Evolutionary conservation across 441 rosid genomes (phyloP).

Genomic region (Populus hybrid): DNA sequence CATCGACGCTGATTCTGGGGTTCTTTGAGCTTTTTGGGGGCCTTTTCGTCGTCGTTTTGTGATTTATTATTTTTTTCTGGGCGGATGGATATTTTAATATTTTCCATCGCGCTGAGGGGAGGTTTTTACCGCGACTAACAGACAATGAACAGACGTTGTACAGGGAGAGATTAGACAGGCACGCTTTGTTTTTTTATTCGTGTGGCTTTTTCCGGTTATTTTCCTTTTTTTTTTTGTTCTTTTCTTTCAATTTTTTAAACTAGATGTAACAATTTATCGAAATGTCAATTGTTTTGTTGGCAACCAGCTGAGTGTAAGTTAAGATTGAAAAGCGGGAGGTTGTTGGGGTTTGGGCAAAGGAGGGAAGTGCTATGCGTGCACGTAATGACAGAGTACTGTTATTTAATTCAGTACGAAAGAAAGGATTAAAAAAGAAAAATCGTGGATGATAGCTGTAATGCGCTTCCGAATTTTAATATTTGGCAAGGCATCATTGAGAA

Average conservation of each 20-base stretch:
- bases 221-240: neutral
- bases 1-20: neutral
- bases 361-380: constrained; percentile 13
- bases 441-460: constrained; percentile 38
- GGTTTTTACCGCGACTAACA: constrained; percentile 14
- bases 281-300: neutral
- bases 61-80: neutral
- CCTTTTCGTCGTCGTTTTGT: neutral
- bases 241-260: neutral
- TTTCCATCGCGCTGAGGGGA: constrained; percentile 6
- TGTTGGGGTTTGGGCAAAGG: constrained; percentile 7
- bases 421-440: neutral
- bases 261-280: neutral
- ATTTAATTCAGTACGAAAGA: neutral
- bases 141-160: constrained; percentile 21
- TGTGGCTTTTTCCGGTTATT: constrained; percentile 37
- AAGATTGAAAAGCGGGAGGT: neutral
- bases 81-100: constrained; percentile 17
- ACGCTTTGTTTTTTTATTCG: constrained; percentile 34
- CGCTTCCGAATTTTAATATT: neutral
- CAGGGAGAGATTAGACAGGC: constrained; percentile 29
- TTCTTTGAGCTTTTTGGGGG: neutral
- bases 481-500: neutral
- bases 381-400: constrained; percentile 1
- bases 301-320: neutral